Conservation (phyloP, 495 filamentous ascomycete genomes). For the Daldinia childiae region DNA sequence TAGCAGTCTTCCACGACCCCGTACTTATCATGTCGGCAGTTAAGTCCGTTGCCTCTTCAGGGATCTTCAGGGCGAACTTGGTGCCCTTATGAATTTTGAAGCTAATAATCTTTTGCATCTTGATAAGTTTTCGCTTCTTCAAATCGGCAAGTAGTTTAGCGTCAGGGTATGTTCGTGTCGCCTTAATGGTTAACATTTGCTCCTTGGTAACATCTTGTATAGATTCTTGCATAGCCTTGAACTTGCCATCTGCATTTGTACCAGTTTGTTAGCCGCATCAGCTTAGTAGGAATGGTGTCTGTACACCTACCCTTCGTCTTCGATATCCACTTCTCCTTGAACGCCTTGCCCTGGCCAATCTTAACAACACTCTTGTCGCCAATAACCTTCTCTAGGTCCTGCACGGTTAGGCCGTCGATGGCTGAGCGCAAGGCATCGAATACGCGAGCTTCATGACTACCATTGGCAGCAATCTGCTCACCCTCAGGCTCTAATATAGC, state of each 20-base stretch:
- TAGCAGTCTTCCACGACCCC: slow-evolving; percentile 82
- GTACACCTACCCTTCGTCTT: slow-evolving; percentile 73
- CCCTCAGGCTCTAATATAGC: slow-evolving; percentile 82
- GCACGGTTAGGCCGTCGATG: slow-evolving; percentile 80
- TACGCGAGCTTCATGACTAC: slow-evolving; percentile 94
- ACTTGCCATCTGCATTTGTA: slow-evolving; percentile 26
- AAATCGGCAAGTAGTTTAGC: slow-evolving; percentile 78
- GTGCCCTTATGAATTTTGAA: slow-evolving; percentile 85
- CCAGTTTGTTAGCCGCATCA: slow-evolving; percentile 7
- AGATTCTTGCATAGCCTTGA: slow-evolving; percentile 52
- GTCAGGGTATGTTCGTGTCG: slow-evolving; percentile 72
- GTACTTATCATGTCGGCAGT: slow-evolving; percentile 90
- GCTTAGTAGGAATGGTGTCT: neutral
- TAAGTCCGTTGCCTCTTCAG: slow-evolving; percentile 94
- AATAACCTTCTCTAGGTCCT: slow-evolving; percentile 75
- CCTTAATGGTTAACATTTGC: slow-evolving; percentile 73
- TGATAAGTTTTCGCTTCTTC: slow-evolving; percentile 88
- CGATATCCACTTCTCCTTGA: slow-evolving; percentile 95
- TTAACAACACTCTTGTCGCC: slow-evolving; percentile 87
- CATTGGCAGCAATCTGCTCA: slow-evolving; percentile 78
- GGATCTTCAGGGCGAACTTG: slow-evolving; percentile 84
- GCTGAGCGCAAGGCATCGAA: slow-evolving; percentile 84
- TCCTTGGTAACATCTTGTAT: slow-evolving; percentile 83
- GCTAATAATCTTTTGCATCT: slow-evolving; percentile 81
- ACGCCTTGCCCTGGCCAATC: slow-evolving; percentile 93